Evolutionary conservation across 768 basidiomycete genomes (phyloP), one percentile per base, ranked within the genome.

Genomic region (Hortiboletus flavorubellus): DNA sequence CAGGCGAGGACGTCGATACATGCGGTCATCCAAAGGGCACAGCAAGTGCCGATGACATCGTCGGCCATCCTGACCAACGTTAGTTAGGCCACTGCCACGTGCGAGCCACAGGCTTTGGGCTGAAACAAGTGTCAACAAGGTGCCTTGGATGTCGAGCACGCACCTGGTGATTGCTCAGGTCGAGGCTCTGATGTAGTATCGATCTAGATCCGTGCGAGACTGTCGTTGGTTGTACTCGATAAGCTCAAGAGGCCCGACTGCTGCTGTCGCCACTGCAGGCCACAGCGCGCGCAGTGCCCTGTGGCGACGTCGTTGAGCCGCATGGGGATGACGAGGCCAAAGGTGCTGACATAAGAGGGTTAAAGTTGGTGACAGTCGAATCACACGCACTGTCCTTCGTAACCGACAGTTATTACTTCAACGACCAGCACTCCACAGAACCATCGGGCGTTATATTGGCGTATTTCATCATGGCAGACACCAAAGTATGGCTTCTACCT

Each of bases 1-100:
- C 64, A 68, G 0, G 59, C 1, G 16, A 70, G 0, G 12, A 66
- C 56, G 12, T 68, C 64, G 49, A 65, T 50, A 48, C 64, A 72
- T 1, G 58, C 58, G 3, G 61, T 58, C 18, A 54, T 0, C 26
- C 15, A 2, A 2, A 69, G 0, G 3, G 58, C 58, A 29, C 66
- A 66, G 30, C 70, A 70, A 4, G 58, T 49, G 8, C 59, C 66
- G 14, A 66, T 10, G 42, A 59, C 8, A 26, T 61, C 45, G 57
- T 68, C 61, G 5, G 56, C 54, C 67, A 68, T 68, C 16, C 37
- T 34, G 40, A 4, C 26, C 26, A 26, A 26, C 31, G 31, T 33
- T 33, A 10, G 1, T 34, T 11, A 12, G 33, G 12, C 11, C 33
- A 34, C 11, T 4, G 33, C 33, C 33, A 34, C 33, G 11, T 34